Conservation (phyloP, 345 rosid species). For the Isatis tinctoria region DNA sequence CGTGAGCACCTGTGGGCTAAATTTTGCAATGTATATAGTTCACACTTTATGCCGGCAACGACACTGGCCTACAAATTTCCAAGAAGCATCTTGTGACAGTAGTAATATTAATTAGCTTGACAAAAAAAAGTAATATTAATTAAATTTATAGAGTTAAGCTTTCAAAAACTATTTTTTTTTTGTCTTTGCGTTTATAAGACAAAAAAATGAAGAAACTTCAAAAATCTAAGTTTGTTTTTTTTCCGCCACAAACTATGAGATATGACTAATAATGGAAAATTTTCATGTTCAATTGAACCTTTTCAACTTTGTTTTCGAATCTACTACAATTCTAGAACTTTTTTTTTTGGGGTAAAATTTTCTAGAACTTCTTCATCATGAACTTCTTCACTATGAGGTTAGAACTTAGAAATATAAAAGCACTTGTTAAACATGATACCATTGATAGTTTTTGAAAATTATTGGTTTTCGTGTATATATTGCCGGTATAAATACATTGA, state of each 20-base stretch:
- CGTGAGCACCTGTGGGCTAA: background rate
- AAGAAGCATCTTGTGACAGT: background rate
- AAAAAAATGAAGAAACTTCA: background rate
- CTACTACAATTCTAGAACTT: too few relatives aligned
- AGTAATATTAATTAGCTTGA: too few relatives aligned
- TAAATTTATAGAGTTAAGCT: too few relatives aligned
- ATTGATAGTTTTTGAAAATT: too few relatives aligned
- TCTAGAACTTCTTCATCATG: too few relatives aligned
- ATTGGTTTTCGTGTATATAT: too few relatives aligned
- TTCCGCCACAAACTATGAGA: background rate
- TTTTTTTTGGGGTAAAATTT: too few relatives aligned
- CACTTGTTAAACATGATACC: background rate
- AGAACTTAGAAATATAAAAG: too few relatives aligned
- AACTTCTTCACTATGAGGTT: background rate
- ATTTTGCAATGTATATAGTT: background rate
- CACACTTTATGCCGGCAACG: background rate
- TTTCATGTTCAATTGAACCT: background rate
- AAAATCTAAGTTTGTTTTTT: background rate
- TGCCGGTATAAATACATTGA: background rate
- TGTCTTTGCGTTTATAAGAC: background rate
- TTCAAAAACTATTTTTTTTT: background rate
- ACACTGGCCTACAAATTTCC: background rate
- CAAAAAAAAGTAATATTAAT: too few relatives aligned
- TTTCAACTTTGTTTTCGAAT: background rate
- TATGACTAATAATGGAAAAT: background rate